Evolutionary conservation across 2,329 filamentous ascomycete genomes (phyloP).

Genomic region (Acephala macrosclerotiorum): DNA sequence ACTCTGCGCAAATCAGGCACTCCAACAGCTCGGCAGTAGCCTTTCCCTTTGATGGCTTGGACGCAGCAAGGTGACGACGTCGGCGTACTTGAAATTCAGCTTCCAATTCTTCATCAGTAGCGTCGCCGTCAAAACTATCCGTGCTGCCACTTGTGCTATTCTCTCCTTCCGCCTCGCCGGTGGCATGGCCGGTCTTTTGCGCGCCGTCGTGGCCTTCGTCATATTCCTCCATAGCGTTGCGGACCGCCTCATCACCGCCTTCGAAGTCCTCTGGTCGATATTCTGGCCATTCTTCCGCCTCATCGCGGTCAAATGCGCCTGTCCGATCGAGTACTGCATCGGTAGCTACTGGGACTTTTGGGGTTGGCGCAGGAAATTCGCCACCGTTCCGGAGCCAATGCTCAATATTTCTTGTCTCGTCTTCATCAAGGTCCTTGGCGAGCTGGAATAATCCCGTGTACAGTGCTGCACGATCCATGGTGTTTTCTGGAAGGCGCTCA

Average conservation of each 20-base stretch:
- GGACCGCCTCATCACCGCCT: background rate
- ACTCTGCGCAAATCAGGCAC: conserved; percentile 24
- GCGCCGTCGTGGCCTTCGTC: background rate
- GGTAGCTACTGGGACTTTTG: background rate
- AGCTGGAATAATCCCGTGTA: conserved; percentile 27
- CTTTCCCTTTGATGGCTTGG: background rate
- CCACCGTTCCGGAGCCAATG: conserved; percentile 33
- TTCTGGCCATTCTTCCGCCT: background rate
- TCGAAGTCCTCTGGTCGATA: background rate
- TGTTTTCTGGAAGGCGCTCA: conserved; percentile 20
- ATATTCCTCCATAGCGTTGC: background rate
- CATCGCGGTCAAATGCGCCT: background rate
- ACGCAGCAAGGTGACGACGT: background rate
- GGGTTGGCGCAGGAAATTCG: conserved; percentile 22
- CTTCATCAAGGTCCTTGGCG: conserved; percentile 25
- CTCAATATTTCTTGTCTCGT: conserved; percentile 23
- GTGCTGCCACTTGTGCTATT: background rate
- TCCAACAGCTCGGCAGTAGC: conserved; percentile 8
- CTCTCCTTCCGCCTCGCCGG: too few species aligned
- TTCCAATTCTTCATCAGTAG: too few species aligned
- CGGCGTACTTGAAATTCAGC: background rate
- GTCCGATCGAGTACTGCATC: background rate
- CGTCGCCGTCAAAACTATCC: background rate
- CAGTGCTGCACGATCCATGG: conserved; percentile 21
- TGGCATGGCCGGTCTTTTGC: too few species aligned